A percentile compares a stretch with the other conserved stretches of the same genome.
These are phyloP conservation scores for Lathyrus sativus DNA, from an alignment of 306 rosid genomes.

Conservation along the genomic window DNA sequence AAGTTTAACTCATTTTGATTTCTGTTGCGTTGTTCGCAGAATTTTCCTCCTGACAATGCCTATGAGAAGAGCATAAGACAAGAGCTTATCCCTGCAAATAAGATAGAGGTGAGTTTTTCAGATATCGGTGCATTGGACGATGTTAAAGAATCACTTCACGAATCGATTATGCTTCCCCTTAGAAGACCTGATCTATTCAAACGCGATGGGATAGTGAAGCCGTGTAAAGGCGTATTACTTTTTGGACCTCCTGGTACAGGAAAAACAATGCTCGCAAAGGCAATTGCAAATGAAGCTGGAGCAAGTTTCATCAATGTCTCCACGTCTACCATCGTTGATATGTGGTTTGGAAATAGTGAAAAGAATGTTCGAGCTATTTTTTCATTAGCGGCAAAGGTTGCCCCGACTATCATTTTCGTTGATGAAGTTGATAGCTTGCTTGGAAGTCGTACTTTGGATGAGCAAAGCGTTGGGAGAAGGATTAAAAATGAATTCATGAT, in stretches of 20 bases:
- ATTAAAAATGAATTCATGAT: constrained; percentile 84
- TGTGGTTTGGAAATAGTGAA: constrained; percentile 79
- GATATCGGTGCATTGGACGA: constrained; percentile 79
- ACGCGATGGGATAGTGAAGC: constrained; percentile 67
- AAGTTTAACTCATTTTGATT: no score
- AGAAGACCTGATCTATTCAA: constrained; percentile 81
- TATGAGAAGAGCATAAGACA: constrained; percentile 72
- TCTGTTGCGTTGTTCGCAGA: constrained; percentile 38
- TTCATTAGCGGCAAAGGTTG: constrained; percentile 79
- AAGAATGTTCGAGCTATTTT: constrained; percentile 78
- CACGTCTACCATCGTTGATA: constrained; percentile 73
- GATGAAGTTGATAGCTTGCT: constrained; percentile 93
- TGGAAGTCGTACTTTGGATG: neutral
- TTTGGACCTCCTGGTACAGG: constrained; percentile 93
- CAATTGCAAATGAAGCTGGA: constrained; percentile 83
- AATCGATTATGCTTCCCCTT: constrained; percentile 82
- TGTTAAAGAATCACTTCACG: constrained; percentile 80
- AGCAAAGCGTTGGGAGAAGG: constrained; percentile 38
- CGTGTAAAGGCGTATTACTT: constrained; percentile 78
- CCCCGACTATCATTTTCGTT: constrained; percentile 77
- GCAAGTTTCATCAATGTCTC: constrained; percentile 87
- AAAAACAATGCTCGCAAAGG: constrained; percentile 86
- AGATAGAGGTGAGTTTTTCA: constrained; percentile 72
- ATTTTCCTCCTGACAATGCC: constrained; percentile 60
- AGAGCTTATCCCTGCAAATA: constrained; percentile 71